Evolutionary conservation across 2,329 filamentous ascomycete species (phyloP).

Genomic region (Dactylellina drechsleri): DNA sequence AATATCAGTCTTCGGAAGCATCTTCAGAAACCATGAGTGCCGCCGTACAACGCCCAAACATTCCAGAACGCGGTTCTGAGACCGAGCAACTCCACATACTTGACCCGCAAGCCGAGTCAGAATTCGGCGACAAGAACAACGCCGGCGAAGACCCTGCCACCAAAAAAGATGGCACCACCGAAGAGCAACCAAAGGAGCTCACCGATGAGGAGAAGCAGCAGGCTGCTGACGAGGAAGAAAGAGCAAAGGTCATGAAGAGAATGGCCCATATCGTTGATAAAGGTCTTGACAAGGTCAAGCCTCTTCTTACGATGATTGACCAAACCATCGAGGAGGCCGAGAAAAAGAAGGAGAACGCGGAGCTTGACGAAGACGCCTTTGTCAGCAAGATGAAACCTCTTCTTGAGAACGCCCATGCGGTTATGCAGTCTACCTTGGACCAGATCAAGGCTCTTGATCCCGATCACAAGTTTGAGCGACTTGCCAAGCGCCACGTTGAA

Average conservation of each 20-base stretch:
- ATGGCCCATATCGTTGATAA: slow-evolving; percentile 78
- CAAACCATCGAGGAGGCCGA: slow-evolving; percentile 85
- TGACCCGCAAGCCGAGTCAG: slow-evolving; percentile 35
- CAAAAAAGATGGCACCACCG: slow-evolving; percentile 62
- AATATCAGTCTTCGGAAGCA: slow-evolving; percentile 35
- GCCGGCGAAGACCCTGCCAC: slow-evolving; percentile 71
- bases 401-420: slow-evolving; percentile 84
- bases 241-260: slow-evolving; percentile 77
- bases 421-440: slow-evolving; percentile 86
- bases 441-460: slow-evolving; percentile 87
- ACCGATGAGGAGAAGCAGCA: slow-evolving; percentile 66
- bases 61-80: slow-evolving; percentile 40
- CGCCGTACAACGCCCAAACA: slow-evolving; percentile 13
- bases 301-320: slow-evolving; percentile 85
- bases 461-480: slow-evolving; percentile 82
- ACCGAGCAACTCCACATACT: slow-evolving; percentile 45
- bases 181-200: slow-evolving; percentile 59
- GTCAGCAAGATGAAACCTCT: slow-evolving; percentile 87
- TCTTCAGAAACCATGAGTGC: slow-evolving; percentile 38
- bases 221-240: slow-evolving; percentile 68
- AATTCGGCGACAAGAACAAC: slow-evolving; percentile 65
- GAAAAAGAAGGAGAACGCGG: slow-evolving; percentile 74
- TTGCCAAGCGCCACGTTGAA: slow-evolving; percentile 82
- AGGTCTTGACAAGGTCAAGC: slow-evolving; percentile 83
- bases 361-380: slow-evolving; percentile 88